These are phyloP conservation scores for Podospora fimiseda DNA, from an alignment of 495 filamentous ascomycete genomes.

Conservation along the genomic window DNA sequence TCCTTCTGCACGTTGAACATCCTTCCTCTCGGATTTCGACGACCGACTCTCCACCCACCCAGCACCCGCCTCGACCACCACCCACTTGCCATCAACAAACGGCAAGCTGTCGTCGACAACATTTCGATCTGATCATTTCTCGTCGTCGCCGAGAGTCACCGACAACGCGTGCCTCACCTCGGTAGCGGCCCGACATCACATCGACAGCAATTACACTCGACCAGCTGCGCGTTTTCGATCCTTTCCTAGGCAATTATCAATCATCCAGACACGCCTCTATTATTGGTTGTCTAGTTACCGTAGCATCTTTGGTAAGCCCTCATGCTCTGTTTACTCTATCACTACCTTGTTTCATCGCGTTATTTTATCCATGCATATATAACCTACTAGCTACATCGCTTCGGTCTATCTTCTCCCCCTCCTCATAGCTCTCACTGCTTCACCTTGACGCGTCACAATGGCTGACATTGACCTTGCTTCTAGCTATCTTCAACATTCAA, in stretches of 20 bases:
- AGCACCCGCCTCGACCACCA: constrained; percentile 9
- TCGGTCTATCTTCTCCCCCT: not conserved
- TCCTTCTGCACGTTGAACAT: constrained; percentile 17
- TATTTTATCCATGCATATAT: not conserved
- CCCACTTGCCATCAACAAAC: constrained; percentile 11
- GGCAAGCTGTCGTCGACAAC: constrained; percentile 17
- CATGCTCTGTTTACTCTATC: not conserved
- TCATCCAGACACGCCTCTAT: constrained; percentile 6
- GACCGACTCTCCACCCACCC: constrained; percentile 7
- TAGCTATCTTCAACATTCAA: constrained; percentile 13
- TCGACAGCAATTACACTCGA: not conserved
- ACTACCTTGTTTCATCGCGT: not conserved
- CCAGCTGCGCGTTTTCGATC: constrained; percentile 9
- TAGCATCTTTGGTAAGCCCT: constrained; percentile 17
- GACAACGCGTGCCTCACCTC: constrained; percentile 16
- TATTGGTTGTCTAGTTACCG: constrained; percentile 5
- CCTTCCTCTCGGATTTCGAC: constrained; percentile 14
- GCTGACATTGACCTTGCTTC: no score
- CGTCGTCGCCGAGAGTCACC: not conserved
- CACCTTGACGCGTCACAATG: no score
- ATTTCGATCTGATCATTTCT: constrained; percentile 9
- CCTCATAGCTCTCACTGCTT: no score
- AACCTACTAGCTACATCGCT: not conserved
- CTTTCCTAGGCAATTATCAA: constrained; percentile 9
- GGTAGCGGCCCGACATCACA: not conserved